Percentiles rank a stretch among this genome's conserved stretches.
Conservation (phyloP, 306 rosid genomes). For the Gastrolobium bilobum region DNA sequence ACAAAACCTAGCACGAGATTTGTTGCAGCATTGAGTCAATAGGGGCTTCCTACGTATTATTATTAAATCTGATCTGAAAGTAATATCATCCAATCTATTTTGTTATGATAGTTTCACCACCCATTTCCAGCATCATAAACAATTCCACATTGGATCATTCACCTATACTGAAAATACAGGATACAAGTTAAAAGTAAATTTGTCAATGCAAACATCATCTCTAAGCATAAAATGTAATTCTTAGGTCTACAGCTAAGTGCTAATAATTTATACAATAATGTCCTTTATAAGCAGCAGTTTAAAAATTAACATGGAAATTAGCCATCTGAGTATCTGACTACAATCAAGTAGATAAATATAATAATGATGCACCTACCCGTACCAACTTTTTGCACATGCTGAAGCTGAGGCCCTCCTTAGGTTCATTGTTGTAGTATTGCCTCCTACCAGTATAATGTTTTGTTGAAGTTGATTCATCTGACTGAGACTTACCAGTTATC, state of each 20-base stretch:
- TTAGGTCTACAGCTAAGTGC: constrained; percentile 11
- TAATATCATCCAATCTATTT: background rate
- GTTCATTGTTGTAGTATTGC: constrained; percentile 53
- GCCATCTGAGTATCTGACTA: background rate
- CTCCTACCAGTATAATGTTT: constrained; percentile 52
- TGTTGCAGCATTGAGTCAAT: background rate
- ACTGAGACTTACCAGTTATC: constrained; percentile 52
- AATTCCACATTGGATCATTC: constrained; percentile 23
- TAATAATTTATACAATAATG: constrained; percentile 19
- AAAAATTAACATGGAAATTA: background rate
- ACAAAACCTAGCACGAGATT: background rate
- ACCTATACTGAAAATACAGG: background rate
- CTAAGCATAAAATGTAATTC: constrained; percentile 20
- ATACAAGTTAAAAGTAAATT: background rate
- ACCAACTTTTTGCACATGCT: constrained; percentile 74
- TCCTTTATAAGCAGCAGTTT: background rate
- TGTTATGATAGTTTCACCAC: background rate
- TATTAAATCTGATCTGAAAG: background rate
- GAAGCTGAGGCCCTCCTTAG: constrained; percentile 71
- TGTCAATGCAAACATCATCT: background rate
- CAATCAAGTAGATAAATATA: constrained; percentile 10
- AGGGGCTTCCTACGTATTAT: constrained; percentile 1
- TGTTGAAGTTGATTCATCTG: constrained; percentile 53
- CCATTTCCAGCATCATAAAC: background rate
- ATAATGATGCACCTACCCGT: constrained; percentile 57